A percentile compares a stretch with the other conserved stretches of the same genome.
These are phyloP conservation scores for Centrapalus pauciflorus DNA, from an alignment of 129 eudicot genomes.

Conservation along the genomic window DNA sequence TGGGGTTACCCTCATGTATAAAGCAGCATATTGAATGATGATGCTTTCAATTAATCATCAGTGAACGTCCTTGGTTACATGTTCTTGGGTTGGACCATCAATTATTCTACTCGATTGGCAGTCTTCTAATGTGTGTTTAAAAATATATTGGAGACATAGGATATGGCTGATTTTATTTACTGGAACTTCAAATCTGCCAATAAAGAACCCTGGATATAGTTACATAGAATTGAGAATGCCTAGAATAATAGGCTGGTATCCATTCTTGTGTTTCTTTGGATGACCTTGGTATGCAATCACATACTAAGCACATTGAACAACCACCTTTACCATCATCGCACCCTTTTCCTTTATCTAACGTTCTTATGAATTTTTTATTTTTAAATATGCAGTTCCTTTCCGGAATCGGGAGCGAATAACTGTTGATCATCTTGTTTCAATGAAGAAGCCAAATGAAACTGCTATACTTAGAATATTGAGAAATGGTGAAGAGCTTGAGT, in stretches of 20 bases:
- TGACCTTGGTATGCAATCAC: neutral
- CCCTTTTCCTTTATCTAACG: constrained; percentile 5
- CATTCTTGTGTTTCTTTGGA: neutral
- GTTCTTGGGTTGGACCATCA: neutral
- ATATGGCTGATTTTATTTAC: neutral
- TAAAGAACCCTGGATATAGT: neutral
- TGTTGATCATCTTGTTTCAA: constrained; percentile 88
- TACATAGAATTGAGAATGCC: neutral
- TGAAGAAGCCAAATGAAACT: constrained; percentile 95
- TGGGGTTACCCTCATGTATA: neutral
- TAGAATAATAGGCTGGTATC: neutral
- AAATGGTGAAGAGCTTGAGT: constrained; percentile 67
- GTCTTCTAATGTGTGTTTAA: neutral
- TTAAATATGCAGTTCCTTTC: constrained; percentile 63
- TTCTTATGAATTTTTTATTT: neutral
- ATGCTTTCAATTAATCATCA: neutral
- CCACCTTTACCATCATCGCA: neutral
- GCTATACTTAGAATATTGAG: constrained; percentile 73
- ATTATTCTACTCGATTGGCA: neutral
- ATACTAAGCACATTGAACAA: neutral
- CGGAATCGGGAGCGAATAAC: constrained; percentile 93
- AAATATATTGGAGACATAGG: neutral
- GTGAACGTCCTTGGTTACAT: neutral
- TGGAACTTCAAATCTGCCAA: neutral
- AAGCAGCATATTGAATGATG: neutral